Conservation (phyloP, 805 yeast species). For the Nakazawaea wickerhamii region DNA sequence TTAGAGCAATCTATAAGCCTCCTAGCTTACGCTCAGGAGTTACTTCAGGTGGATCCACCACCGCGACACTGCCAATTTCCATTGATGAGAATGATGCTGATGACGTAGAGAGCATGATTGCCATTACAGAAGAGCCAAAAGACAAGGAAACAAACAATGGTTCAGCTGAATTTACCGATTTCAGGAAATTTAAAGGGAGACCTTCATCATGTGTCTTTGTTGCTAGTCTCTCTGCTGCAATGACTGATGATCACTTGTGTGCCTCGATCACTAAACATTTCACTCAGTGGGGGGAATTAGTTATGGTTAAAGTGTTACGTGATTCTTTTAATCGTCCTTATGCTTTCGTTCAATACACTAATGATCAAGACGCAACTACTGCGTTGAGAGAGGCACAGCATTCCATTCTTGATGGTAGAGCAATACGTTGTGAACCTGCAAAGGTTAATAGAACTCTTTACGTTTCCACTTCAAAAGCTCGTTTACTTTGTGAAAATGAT, state of each 20-base stretch:
- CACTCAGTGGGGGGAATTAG: constrained; percentile 62
- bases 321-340: constrained; percentile 83
- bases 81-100: constrained; percentile 18
- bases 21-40: constrained; percentile 1
- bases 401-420: constrained; percentile 63
- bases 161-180: constrained; percentile 16
- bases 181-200: constrained; percentile 35
- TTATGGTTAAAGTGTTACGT: constrained; percentile 74
- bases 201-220: constrained; percentile 89
- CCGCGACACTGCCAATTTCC: background rate
- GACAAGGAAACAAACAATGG: constrained; percentile 15
- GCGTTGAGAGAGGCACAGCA: constrained; percentile 72
- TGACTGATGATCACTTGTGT: constrained; percentile 67
- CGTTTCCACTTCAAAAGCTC: constrained; percentile 32
- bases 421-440: constrained; percentile 85
- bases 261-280: constrained; percentile 66
- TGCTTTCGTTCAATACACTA: constrained; percentile 84
- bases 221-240: constrained; percentile 68
- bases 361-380: constrained; percentile 58
- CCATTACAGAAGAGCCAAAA: constrained; percentile 2
- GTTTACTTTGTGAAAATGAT: constrained; percentile 20
- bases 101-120: background rate
- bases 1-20: background rate
- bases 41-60: background rate
- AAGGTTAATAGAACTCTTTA: constrained; percentile 84